Conservation (phyloP, 306 rosid genomes). For the Castanea mollissima region DNA sequence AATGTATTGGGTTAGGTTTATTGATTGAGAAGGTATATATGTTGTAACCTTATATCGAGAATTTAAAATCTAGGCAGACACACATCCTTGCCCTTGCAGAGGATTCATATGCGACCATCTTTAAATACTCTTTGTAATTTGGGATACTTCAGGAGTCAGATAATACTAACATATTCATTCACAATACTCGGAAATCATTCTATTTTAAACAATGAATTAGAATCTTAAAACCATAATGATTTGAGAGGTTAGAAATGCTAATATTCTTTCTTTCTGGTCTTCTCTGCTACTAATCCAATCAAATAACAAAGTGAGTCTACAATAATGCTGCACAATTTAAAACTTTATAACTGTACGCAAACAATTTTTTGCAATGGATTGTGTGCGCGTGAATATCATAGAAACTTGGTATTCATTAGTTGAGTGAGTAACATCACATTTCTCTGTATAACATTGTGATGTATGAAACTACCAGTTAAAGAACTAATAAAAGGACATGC, state of each 20-base stretch:
- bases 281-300: background rate
- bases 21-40: no score
- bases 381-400: no score
- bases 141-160: no score
- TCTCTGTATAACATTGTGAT: background rate
- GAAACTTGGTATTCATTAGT: background rate
- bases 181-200: no score
- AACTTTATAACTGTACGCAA: background rate
- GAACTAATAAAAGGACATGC: background rate
- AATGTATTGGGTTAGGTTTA: no score
- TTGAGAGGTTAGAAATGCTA: background rate
- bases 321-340: background rate
- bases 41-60: background rate
- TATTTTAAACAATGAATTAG: background rate
- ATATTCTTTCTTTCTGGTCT: background rate
- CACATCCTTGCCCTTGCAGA: background rate
- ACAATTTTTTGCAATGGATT: no score
- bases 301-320: background rate
- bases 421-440: background rate
- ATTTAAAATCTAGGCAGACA: background rate
- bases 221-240: background rate
- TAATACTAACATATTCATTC: no score
- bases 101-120: background rate
- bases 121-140: no score
- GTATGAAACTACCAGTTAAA: background rate